Base-by-base conservation (phyloP, 768 basidiomycete species). In the Calvatia gigantea region DNA sequence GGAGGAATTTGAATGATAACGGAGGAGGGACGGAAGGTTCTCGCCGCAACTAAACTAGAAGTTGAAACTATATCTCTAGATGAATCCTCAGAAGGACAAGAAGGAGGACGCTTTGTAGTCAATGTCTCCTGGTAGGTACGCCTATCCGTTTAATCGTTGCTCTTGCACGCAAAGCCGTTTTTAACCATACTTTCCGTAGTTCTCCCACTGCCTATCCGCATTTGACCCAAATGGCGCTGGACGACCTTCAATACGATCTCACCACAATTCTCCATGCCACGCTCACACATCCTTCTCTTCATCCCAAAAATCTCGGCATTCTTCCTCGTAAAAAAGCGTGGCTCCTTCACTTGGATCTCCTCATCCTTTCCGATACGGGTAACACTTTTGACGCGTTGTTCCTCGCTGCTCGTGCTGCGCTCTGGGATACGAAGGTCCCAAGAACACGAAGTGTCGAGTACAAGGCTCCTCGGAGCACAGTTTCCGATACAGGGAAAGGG, bases 391-490 rank as follows among this genome's bases (percentile, higher is more conserved):
- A 95, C 60, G 87, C 85, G 31, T 67, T 94, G 1, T 88, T 94
- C 72, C 76, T 94, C 71, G 89, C 88, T 0, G 83, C 86, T 1
- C 80, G 87, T 12, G 86, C 87, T 0, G 91, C 90, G 0, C 69
- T 95, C 12, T 91, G 87, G 81, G 89, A 91, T 55, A 86, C 89
- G 14, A 86, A 82, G 51, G 85, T 94, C 0, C 92, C 92, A 5
- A 71, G 80, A 28, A 95, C 92, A 45, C 75, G 83, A 33, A 74
- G 74, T 2, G 80, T 94, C 0, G 86, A 89, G 56, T 91, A 88
- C 66, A 82, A 80, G 38, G 81, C 80, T 0, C 70, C 67, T 29
- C 71, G 72, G 29, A 32, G 38, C 29, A 43, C 41, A 23, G 48
- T n/a, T 27, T 6, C 48, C 31, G 14, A 25, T 1, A 25, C 8